A percentile compares a stretch with the other conserved stretches of the same genome.
Evolutionary conservation across 2,329 filamentous ascomycete genomes (phyloP).

Genomic region (Fusarium tupiense): DNA sequence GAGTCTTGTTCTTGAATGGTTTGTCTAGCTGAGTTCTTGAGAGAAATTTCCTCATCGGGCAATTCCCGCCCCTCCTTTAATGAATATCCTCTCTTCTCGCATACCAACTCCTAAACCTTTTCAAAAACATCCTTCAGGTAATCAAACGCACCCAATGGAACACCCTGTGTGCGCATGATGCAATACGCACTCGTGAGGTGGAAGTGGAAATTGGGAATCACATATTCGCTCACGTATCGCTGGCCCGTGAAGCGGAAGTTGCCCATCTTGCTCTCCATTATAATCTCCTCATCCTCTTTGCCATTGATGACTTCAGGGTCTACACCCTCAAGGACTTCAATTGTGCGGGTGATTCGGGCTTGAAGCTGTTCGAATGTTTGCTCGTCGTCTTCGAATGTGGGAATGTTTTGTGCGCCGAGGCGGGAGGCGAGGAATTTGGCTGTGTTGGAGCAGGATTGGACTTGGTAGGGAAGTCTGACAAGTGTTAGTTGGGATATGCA

Average conservation of each 20-base stretch:
- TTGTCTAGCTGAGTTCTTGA: background rate
- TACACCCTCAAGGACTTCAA: conserved; percentile 45
- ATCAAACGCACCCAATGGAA: conserved; percentile 67
- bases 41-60: conserved; percentile 36
- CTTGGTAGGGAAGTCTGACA: conserved; percentile 34
- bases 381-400: conserved; percentile 39
- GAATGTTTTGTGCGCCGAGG: conserved; percentile 26
- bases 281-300: conserved; percentile 37
- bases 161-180: conserved; percentile 65
- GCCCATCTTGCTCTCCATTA: conserved; percentile 40
- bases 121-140: conserved; percentile 53
- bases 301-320: conserved; percentile 36
- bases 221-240: conserved; percentile 56
- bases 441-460: conserved; percentile 41
- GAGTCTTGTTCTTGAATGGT: background rate
- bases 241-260: conserved; percentile 45
- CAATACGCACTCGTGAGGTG: conserved; percentile 66
- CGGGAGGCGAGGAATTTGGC: conserved; percentile 36
- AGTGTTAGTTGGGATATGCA: background rate
- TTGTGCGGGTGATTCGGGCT: conserved; percentile 39
- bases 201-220: conserved; percentile 69
- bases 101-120: conserved; percentile 30
- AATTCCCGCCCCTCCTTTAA: conserved; percentile 40
- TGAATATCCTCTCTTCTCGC: conserved; percentile 38
- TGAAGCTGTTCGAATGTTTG: conserved; percentile 46